A percentile compares a stretch with the other conserved stretches of the same genome.
phyloP scores from a whole-genome alignment of 495 filamentous ascomycete species.

The Hypoxylon subgilvum region DNA sequence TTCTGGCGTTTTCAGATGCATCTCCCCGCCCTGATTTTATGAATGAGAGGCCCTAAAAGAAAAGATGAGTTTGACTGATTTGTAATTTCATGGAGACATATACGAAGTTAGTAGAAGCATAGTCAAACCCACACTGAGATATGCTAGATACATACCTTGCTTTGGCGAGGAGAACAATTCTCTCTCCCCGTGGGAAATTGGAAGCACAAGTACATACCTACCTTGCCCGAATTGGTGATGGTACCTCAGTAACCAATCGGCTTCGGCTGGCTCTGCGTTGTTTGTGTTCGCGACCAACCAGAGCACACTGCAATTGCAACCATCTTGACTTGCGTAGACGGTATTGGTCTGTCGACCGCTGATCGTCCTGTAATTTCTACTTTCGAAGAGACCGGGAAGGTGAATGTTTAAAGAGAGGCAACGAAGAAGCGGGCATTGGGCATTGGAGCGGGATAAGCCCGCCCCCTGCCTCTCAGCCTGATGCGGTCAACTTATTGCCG shows the following conservation, averaged over 20 bases:
- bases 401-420: constrained; percentile 3
- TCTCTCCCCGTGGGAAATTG: too few species aligned
- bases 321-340: background rate
- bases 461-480: background rate
- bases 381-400: background rate
- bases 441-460: background rate
- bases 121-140: too few species aligned
- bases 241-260: constrained; percentile 19
- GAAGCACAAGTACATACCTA: background rate
- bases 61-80: background rate
- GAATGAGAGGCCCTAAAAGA: too few species aligned
- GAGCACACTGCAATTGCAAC: constrained; percentile 5
- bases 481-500: constrained; percentile 26
- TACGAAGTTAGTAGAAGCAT: too few species aligned
- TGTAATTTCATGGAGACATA: background rate
- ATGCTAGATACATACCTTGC: too few species aligned
- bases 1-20: background rate
- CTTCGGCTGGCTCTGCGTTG: background rate
- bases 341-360: constrained; percentile 6
- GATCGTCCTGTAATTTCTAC: constrained; percentile 18
- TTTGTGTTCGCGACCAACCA: constrained; percentile 17
- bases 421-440: constrained; percentile 4
- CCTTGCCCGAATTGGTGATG: constrained; percentile 5
- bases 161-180: too few species aligned
- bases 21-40: too few species aligned